phyloP scores from a whole-genome alignment of 148 eudicot genomes.

The Dysphania ambrosioides region DNA sequence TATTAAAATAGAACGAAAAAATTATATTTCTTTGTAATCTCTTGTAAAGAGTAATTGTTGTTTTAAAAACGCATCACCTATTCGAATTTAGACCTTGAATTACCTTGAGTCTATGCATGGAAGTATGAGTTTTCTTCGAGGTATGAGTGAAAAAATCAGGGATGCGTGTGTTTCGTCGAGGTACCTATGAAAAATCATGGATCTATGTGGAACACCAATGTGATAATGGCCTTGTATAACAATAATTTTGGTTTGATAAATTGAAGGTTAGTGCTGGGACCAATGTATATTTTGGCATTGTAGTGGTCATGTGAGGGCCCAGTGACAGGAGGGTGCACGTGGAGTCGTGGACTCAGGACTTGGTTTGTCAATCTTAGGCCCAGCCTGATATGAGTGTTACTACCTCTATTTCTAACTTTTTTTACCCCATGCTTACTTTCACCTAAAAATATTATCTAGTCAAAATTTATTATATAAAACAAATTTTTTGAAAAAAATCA shows the following conservation, averaged over 20 bases:
- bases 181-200: not conserved
- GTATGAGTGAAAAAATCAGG: no score
- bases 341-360: not conserved
- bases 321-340: constrained; percentile 2
- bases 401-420: no score
- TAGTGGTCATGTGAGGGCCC: constrained; percentile 10
- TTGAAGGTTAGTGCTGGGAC: not conserved
- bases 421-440: no score
- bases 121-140: not conserved
- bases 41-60: no score
- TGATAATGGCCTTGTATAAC: not conserved
- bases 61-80: no score
- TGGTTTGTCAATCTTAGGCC: not conserved
- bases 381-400: not conserved
- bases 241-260: not conserved
- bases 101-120: no score
- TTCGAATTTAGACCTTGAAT: no score
- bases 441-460: no score
- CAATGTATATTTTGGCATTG: not conserved
- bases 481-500: no score
- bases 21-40: no score
- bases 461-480: no score
- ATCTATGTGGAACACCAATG: not conserved
- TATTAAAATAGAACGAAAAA: no score
- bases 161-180: not conserved